A percentile compares a stretch with the other conserved stretches of the same genome.
These are phyloP conservation scores for Zygosaccharomyces pseudobailii DNA, from an alignment of 1,139 yeast species.

Conservation along the genomic window DNA sequence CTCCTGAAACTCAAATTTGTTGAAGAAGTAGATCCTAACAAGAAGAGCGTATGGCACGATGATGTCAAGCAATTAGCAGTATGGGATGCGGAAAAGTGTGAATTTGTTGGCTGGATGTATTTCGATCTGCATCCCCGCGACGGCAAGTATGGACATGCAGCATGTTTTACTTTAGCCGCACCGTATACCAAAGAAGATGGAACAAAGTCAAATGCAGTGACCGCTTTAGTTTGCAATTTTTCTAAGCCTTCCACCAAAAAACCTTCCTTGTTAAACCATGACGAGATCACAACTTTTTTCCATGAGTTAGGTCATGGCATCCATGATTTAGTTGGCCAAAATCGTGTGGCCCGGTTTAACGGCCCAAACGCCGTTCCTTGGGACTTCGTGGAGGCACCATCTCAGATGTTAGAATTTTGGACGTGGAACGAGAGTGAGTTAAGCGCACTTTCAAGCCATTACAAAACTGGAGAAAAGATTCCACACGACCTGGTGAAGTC, in stretches of 20 bases:
- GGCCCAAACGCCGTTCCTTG: slow-evolving; percentile 69
- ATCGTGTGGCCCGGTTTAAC: slow-evolving; percentile 61
- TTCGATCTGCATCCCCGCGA: slow-evolving; percentile 82
- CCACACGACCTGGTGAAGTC: slow-evolving; percentile 56
- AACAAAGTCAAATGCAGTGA: slow-evolving; percentile 57
- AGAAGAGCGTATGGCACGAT: slow-evolving; percentile 59
- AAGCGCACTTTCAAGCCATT: slow-evolving; percentile 59
- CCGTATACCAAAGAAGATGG: slow-evolving; percentile 50
- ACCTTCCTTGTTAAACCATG: slow-evolving; percentile 73
- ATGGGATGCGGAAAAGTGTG: slow-evolving; percentile 51
- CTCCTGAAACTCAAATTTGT: slow-evolving; percentile 64
- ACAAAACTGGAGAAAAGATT: slow-evolving; percentile 54
- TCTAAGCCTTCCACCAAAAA: slow-evolving; percentile 67
- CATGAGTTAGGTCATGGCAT: slow-evolving; percentile 90
- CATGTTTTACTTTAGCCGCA: slow-evolving; percentile 68
- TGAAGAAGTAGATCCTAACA: slow-evolving; percentile 41
- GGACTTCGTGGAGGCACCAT: slow-evolving; percentile 88
- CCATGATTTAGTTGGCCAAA: slow-evolving; percentile 67
- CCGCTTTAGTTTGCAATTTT: slow-evolving; percentile 80
- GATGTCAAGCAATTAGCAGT: slow-evolving; percentile 75
- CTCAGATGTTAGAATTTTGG: slow-evolving; percentile 87
- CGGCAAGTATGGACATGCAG: slow-evolving; percentile 85
- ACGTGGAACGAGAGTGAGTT: slow-evolving; percentile 70
- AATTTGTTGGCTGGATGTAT: slow-evolving; percentile 72
- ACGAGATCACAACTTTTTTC: slow-evolving; percentile 78